Conservation (phyloP, 1,139 yeast species). For the Lipomyces yarrowii region DNA sequence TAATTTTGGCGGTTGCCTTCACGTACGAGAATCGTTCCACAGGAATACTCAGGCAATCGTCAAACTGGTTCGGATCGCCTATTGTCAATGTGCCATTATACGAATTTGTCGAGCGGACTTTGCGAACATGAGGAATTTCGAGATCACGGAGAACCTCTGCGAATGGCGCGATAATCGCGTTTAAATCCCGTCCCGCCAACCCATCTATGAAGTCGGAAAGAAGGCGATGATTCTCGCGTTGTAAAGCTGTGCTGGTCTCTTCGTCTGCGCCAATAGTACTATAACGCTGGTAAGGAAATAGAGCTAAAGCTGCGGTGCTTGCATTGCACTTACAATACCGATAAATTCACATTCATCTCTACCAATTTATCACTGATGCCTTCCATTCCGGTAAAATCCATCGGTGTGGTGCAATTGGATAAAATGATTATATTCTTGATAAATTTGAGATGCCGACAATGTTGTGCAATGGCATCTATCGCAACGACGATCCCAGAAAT, state of each 20-base stretch:
- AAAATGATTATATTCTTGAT: conserved; percentile 50
- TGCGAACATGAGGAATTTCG: conserved; percentile 19
- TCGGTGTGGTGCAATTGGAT: conserved; percentile 42
- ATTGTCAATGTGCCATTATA: conserved; percentile 34
- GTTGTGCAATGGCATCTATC: conserved; percentile 40
- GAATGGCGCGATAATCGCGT: conserved; percentile 4
- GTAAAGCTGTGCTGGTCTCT: neutral
- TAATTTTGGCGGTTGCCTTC: conserved; percentile 40
- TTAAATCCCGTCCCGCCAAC: neutral
- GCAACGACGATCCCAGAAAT: conserved; percentile 43
- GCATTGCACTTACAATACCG: conserved; percentile 31
- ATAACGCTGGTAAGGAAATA: neutral
- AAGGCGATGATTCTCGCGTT: conserved; percentile 3
- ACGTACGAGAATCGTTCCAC: conserved; percentile 72
- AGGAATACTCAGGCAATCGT: conserved; percentile 36
- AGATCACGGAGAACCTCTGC: conserved; percentile 17
- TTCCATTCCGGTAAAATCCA: conserved; percentile 30
- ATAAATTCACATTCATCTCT: conserved; percentile 32
- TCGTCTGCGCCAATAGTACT: neutral
- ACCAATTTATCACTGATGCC: conserved; percentile 32
- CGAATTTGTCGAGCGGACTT: conserved; percentile 35
- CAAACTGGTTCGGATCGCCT: conserved; percentile 34
- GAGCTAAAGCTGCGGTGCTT: neutral
- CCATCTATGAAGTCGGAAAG: conserved; percentile 2
- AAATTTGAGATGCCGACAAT: conserved; percentile 44